These are phyloP conservation scores for Microsporum ferrugineum DNA, from an alignment of 2,329 filamentous ascomycete species.

Conservation along the genomic window DNA sequence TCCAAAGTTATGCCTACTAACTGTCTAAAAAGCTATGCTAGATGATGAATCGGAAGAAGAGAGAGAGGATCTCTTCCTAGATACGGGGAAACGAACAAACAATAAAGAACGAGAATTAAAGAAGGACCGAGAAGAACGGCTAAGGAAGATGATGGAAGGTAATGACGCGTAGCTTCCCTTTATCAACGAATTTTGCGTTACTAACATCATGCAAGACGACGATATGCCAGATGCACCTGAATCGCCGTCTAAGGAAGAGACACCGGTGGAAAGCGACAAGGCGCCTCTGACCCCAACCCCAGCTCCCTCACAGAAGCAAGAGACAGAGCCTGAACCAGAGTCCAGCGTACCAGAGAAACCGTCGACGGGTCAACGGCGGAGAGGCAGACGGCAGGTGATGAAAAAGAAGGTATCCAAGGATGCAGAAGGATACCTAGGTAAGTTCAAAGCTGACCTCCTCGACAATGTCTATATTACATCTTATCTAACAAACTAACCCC, in stretches of 20 bases:
- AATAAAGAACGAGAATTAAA: conserved; percentile 34
- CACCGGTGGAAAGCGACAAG: neutral
- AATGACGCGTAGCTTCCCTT: conserved; percentile 36
- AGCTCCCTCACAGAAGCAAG: conserved; percentile 16
- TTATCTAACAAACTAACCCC: neutral
- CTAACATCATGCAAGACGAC: conserved; percentile 33
- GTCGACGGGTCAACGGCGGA: conserved; percentile 47
- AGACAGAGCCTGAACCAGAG: conserved; percentile 38
- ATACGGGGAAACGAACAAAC: conserved; percentile 26
- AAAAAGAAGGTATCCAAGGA: conserved; percentile 81
- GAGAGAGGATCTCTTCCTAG: conserved; percentile 40
- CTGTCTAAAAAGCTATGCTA: conserved; percentile 28
- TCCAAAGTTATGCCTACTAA: neutral
- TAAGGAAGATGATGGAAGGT: conserved; percentile 67
- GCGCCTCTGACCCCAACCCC: conserved; percentile 1
- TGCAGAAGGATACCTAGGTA: conserved; percentile 80
- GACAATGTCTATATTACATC: neutral
- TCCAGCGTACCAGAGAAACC: neutral
- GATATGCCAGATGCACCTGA: conserved; percentile 47
- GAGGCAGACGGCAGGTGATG: conserved; percentile 68
- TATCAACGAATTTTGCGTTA: neutral
- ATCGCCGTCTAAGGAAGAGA: conserved; percentile 12
- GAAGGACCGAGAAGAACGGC: conserved; percentile 53
- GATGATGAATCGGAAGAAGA: conserved; percentile 48
- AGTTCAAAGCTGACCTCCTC: conserved; percentile 21